Conservation (phyloP, 352 stramenopile species). For the Phytophthora meadii region DNA sequence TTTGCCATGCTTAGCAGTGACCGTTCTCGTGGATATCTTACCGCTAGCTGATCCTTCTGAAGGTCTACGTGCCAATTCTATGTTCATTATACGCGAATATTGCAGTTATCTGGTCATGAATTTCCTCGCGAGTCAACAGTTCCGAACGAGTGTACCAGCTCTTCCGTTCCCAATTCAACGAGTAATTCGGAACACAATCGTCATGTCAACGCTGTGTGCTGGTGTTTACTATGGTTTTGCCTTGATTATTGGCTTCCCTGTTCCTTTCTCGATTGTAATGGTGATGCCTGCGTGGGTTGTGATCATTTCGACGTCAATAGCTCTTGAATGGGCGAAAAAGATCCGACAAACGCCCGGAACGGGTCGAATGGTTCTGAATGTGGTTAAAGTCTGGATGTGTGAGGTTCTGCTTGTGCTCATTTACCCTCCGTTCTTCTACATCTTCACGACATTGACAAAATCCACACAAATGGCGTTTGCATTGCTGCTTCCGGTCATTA, state of each 20-base stretch:
- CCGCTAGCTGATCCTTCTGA: conserved; percentile 22
- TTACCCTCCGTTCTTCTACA: conserved; percentile 32
- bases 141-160: conserved; percentile 26
- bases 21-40: conserved; percentile 26
- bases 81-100: conserved; percentile 32
- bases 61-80: conserved; percentile 13
- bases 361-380: conserved; percentile 9
- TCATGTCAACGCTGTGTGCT: conserved; percentile 8
- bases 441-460: conserved; percentile 21
- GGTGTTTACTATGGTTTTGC: conserved; percentile 14
- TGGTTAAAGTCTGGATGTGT: conserved; percentile 24
- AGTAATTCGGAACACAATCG: conserved; percentile 5
- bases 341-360: conserved; percentile 18
- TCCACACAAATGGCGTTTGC: conserved; percentile 17
- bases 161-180: conserved; percentile 18
- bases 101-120: conserved; percentile 27
- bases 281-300: conserved; percentile 17
- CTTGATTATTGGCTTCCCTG: conserved; percentile 8
- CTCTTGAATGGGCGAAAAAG: conserved; percentile 17
- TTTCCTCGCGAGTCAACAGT: conserved; percentile 24
- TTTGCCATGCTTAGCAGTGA: conserved; percentile 29
- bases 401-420: conserved; percentile 24
- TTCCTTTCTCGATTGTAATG: conserved; percentile 34
- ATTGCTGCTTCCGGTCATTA: conserved; percentile 28
- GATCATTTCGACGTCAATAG: conserved; percentile 15